Base-by-base conservation (phyloP, 495 filamentous ascomycete species). In the Hyaloscypha variabilis region DNA sequence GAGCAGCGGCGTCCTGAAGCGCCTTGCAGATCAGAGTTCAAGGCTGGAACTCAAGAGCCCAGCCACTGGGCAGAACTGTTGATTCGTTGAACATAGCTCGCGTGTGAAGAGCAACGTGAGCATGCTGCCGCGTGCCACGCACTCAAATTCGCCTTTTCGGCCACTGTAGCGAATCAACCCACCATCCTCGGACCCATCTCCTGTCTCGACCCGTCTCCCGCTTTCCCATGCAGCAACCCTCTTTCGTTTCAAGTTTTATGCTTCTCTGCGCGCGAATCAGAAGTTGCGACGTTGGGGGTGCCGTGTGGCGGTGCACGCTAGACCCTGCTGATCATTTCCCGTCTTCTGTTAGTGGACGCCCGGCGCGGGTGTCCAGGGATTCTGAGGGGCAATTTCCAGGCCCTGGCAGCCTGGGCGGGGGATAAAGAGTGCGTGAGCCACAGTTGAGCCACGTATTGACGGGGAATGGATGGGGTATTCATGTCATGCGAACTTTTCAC, bases 391-490 rank as follows among this genome's bases (percentile, higher is more conserved):
- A 54, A 54, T 24, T 28, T 54, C 51, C 51, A 54, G 10, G 25
- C 8, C 51, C 25, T 25, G 51, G 51, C 21, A 54, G 19, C n/a
- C n/a, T n/a, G 51, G 51, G 23, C 26, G 21, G 23, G 51, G 51
- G 23, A 54, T 24, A 24, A 54, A 28, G 51, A 14, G 51, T 1
- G 39, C 39, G 10, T 46, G 11, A 46, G 39, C 39, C 39, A 46
- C 51, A 28, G 51, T 54, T 28, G 25, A 54, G 51, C 51, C 51
- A 54, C 51, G 23, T 24, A 54, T 54, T 54, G 51, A 28, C 51
- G 51, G 51, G 51, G 25, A 25, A 5, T 24, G 21, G 26, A 54
- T 54, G 10, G 21, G 21, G 51, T 51, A 51, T 21, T 51, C 6
- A 6, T 5, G 23, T 51, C 49, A 51, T 8, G 51, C 51, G 51